A percentile compares a stretch with the other conserved stretches of the same genome.
These are phyloP conservation scores for Chloromonas sp. DNA, from an alignment of 163 green algal genomes.

Conservation along the genomic window DNA sequence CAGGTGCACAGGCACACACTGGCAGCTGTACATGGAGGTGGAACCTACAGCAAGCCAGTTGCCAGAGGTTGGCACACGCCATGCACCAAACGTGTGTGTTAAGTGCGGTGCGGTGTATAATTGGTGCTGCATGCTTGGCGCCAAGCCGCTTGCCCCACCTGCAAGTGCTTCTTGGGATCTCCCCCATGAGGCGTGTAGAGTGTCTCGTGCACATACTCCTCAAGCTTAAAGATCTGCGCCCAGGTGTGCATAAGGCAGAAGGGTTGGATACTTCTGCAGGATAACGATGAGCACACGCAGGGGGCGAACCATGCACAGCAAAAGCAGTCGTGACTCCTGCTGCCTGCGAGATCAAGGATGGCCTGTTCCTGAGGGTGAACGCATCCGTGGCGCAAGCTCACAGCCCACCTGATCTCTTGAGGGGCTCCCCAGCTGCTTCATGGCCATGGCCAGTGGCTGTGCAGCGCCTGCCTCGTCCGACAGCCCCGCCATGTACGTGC, in stretches of 20 bases:
- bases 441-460: conserved; percentile 11
- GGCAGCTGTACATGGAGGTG: neutral
- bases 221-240: conserved; percentile 5
- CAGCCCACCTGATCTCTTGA: neutral
- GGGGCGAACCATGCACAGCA: no score
- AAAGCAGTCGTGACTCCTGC: no score
- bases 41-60: neutral
- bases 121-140: neutral
- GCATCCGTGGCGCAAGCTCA: neutral
- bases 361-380: neutral
- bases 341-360: neutral
- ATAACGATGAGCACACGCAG: neutral
- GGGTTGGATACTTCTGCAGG: neutral
- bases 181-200: neutral
- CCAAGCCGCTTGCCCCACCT: neutral
- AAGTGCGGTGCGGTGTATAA: neutral
- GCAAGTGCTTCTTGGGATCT: neutral
- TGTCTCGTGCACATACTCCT: conserved; percentile 15
- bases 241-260: neutral
- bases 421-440: conserved; percentile 12
- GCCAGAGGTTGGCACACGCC: neutral
- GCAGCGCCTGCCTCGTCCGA: conserved; percentile 15
- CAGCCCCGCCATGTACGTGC: conserved; percentile 15
- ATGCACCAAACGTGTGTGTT: neutral
- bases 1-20: neutral